Percentiles rank a stretch among this genome's conserved stretches.
phyloP scores from a whole-genome alignment of 208 protist genomes.

The Porcisia hertigi region DNA sequence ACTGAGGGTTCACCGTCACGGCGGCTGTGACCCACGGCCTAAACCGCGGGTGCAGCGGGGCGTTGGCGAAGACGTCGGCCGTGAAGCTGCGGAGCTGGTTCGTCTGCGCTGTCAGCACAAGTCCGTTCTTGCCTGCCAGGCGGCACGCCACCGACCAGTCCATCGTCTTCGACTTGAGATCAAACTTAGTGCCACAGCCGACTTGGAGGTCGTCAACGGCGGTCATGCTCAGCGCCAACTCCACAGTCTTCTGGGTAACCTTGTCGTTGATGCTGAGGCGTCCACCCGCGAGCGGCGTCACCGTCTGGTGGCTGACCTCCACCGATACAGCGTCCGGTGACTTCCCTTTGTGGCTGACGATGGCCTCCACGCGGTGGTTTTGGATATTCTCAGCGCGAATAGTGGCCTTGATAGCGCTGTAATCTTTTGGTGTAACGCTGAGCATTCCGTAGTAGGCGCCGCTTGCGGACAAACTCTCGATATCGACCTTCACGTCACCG shows the following conservation, averaged over 20 bases:
- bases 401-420: conserved; percentile 37
- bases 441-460: conserved; percentile 46
- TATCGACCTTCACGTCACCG: conserved; percentile 45
- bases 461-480: conserved; percentile 45
- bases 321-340: conserved; percentile 43
- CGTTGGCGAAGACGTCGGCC: conserved; percentile 34
- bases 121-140: conserved; percentile 25
- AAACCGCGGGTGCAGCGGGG: conserved; percentile 39
- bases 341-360: conserved; percentile 30
- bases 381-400: conserved; percentile 31
- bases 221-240: conserved; percentile 52
- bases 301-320: conserved; percentile 47
- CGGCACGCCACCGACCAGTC: conserved; percentile 57
- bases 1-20: conserved; percentile 29
- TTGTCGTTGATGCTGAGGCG: conserved; percentile 61
- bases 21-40: conserved; percentile 33
- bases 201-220: conserved; percentile 42
- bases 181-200: conserved; percentile 61
- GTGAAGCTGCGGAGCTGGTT: conserved; percentile 41
- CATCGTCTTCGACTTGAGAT: conserved; percentile 44
- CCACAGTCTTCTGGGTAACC: conserved; percentile 46
- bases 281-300: conserved; percentile 16
- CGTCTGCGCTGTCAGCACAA: conserved; percentile 46
- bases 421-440: conserved; percentile 35
- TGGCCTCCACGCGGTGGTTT: conserved; percentile 62